These are phyloP conservation scores for Crepidotus variabilis DNA, from an alignment of 768 basidiomycete species.

Conservation along the genomic window DNA sequence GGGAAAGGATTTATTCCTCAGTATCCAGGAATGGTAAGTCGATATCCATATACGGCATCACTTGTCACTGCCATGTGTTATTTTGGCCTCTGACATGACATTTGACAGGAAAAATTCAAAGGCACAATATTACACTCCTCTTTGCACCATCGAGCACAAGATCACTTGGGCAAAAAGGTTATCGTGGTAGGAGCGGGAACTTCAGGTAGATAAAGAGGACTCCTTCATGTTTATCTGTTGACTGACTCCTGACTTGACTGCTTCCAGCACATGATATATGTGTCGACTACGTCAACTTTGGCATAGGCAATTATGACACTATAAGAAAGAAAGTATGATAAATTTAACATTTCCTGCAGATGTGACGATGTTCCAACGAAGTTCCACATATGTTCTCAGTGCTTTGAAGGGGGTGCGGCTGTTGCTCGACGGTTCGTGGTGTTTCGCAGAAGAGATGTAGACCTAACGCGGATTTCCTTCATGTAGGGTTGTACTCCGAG, in stretches of 20 bases:
- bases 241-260: too few species aligned
- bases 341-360: conserved; percentile 24
- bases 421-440: conserved; percentile 19
- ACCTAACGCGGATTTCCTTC: neutral
- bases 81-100: neutral
- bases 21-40: conserved; percentile 36
- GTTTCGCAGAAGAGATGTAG: neutral
- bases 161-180: conserved; percentile 58
- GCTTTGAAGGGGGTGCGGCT: conserved; percentile 33
- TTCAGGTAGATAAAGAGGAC: conserved; percentile 42
- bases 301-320: too few species aligned
- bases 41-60: neutral
- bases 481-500: conserved; percentile 39
- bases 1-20: conserved; percentile 41
- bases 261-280: conserved; percentile 36
- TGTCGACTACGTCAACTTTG: conserved; percentile 30
- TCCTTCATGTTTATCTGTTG: neutral
- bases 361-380: conserved; percentile 45
- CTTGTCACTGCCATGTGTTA: neutral
- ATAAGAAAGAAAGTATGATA: conserved; percentile 1
- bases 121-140: conserved; percentile 53
- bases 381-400: conserved; percentile 50
- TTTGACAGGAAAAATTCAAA: conserved; percentile 31
- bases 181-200: conserved; percentile 66
- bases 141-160: conserved; percentile 41